Percentiles rank a stretch among this genome's conserved stretches.
Evolutionary conservation across 192 early-diverging fungal genomes (phyloP).

Genomic region (Nowakowskiella sp.): DNA sequence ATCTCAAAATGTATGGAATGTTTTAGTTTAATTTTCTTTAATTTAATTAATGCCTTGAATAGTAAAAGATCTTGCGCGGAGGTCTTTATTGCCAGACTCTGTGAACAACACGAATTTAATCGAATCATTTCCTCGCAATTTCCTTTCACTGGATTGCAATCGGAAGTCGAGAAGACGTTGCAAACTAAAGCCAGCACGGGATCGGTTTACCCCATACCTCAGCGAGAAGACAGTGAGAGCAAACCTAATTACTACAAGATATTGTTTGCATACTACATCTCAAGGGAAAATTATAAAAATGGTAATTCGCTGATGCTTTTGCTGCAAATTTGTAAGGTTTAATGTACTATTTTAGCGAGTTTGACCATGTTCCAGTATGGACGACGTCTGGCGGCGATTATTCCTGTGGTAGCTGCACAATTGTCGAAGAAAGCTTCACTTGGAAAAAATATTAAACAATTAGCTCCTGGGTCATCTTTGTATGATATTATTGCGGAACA

Average conservation of each 20-base stretch:
- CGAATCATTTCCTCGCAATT: conserved; percentile 17
- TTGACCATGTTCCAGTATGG: conserved; percentile 32
- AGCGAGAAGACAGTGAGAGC: not conserved
- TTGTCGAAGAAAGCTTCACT: too few species aligned
- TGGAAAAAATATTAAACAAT: too few species aligned
- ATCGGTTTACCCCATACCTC: not conserved
- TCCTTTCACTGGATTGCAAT: conserved; percentile 19
- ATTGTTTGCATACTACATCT: conserved; percentile 25
- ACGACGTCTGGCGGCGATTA: conserved; percentile 12
- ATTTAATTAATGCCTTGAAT: not conserved
- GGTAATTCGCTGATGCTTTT: conserved; percentile 11
- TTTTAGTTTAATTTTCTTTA: conserved; percentile 7
- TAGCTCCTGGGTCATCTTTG: conserved; percentile 9
- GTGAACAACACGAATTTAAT: conserved; percentile 19
- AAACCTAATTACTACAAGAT: conserved; percentile 32
- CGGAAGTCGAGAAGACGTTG: conserved; percentile 28
- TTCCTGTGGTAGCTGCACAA: not conserved
- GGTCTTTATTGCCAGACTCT: conserved; percentile 16
- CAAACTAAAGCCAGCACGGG: conserved; percentile 14
- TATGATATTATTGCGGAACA: conserved; percentile 18
- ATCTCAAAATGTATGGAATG: conserved; percentile 17
- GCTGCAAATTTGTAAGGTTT: not conserved
- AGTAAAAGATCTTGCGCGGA: conserved; percentile 19
- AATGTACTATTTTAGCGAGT: conserved; percentile 14
- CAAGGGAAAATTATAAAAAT: conserved; percentile 17